Evolutionary conservation across 2,329 filamentous ascomycete genomes (phyloP), one percentile per base, ranked within the genome.

Genomic region (Lasiodiplodia theobromae): DNA sequence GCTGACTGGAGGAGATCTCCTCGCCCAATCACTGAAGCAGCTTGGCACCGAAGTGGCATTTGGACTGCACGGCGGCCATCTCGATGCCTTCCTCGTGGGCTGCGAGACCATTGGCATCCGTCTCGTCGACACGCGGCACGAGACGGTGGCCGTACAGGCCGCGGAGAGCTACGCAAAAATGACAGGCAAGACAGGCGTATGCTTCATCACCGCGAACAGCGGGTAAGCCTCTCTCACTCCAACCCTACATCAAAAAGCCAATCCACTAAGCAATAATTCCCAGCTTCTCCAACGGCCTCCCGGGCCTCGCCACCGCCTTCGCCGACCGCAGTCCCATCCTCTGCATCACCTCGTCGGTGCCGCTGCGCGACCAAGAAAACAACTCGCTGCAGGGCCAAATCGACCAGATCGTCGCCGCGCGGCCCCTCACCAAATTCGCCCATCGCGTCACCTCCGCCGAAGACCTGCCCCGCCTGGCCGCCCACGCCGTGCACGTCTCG

Each of bases 131-230:
- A 84, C 81, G 0, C 73, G 83, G 52, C 83, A 85, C 71, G 82
- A 85, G 71, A 83, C 83, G 0, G 81, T 80, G 16, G 82, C 83
- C 14, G 81, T 85, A 2, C 82, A 84, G 71, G 83, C 82, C 8
- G 82, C 82, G 0, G 82, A 84, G 71, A 80, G 79, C 8, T 84
- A 84, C 72, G 75, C 81, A 2, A 83, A 82, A 70, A 73, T 83
- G 54, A 79, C 76, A n/a, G 78, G 78, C 1, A 82, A 81, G 67
- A 77, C 81, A 11, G 83, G 81, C 11, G 78, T 80, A n/a, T 82
- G 79, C 68, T 84, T 85, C 67, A 78, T 84, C 2, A 84, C 83
- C 12, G 82, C 82, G 0, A 84, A 84, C 63, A 84, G 82, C 70
- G 82, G 82, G 82, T 83, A 69, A 67, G 79, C 71, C 2, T 12